A percentile compares a stretch with the other conserved stretches of the same genome.
phyloP scores from a whole-genome alignment of 2,329 filamentous ascomycete species.

The Gnomoniopsis sp. region DNA sequence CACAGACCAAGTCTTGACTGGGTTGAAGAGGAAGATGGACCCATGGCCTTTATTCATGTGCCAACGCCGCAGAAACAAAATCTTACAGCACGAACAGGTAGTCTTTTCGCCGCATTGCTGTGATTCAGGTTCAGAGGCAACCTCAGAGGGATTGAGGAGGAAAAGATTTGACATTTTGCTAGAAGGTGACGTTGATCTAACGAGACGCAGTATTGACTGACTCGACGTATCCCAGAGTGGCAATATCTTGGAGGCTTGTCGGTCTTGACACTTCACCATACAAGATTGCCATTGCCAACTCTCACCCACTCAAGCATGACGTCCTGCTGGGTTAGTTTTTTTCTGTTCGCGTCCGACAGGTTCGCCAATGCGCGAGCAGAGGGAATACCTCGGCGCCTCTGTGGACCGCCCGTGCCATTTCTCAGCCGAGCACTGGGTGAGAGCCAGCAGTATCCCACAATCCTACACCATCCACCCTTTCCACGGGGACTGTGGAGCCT shows the following conservation, averaged over 20 bases:
- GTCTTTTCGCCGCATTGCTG: background rate
- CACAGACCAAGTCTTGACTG: background rate
- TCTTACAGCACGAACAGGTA: background rate
- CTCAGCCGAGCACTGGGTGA: slow-evolving; percentile 10
- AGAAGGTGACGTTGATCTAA: background rate
- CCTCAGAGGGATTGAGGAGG: background rate
- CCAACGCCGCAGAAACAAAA: background rate
- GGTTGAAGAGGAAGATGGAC: background rate
- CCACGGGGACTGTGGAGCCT: slow-evolving; percentile 1
- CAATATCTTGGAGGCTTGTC: background rate
- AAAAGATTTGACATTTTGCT: background rate
- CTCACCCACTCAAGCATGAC: slow-evolving; percentile 3
- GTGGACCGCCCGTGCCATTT: slow-evolving; percentile 4
- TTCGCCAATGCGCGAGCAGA: background rate
- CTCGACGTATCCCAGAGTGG: slow-evolving; percentile 8
- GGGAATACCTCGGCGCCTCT: slow-evolving; percentile 4
- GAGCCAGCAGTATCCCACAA: slow-evolving; percentile 8
- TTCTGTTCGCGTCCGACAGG: background rate
- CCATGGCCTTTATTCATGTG: background rate
- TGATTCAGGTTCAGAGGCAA: background rate
- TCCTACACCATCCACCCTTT: slow-evolving; percentile 13
- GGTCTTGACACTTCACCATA: background rate
- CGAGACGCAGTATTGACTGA: slow-evolving; percentile 1
- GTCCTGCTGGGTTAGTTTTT: background rate
- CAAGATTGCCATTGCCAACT: background rate